These are phyloP conservation scores for Beauveria medogensis DNA, from an alignment of 2,329 filamentous ascomycete species.

Conservation along the genomic window DNA sequence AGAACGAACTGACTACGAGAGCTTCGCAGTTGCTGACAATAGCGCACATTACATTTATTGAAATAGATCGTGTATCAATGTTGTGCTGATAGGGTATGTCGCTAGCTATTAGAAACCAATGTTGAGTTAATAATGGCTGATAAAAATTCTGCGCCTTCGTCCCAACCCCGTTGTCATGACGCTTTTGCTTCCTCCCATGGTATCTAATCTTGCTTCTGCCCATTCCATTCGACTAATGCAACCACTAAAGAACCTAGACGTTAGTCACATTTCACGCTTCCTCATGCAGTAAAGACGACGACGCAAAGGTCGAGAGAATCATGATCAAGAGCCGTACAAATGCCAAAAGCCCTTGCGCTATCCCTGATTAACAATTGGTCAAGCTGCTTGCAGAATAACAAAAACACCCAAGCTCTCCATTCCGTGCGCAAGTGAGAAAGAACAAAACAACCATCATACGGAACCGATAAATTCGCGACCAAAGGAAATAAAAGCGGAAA, in stretches of 20 bases:
- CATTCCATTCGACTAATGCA: neutral
- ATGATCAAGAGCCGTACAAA: neutral
- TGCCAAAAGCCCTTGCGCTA: neutral
- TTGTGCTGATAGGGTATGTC: neutral
- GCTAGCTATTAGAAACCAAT: neutral
- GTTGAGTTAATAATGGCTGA: neutral
- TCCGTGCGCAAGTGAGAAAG: neutral
- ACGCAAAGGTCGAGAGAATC: neutral
- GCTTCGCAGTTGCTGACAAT: neutral
- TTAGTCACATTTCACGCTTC: neutral
- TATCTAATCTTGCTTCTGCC: neutral
- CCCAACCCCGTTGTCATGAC: neutral
- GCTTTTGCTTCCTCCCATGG: neutral
- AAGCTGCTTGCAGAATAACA: neutral
- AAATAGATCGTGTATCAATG: neutral
- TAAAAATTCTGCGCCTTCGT: neutral
- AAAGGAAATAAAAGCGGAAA: neutral
- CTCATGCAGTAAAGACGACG: neutral
- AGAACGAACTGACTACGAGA: neutral
- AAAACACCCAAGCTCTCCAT: neutral
- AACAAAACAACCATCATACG: neutral
- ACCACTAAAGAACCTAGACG: neutral
- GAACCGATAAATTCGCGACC: neutral
- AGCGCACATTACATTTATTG: neutral
- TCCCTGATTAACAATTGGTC: neutral